Evolutionary conservation across 2,329 filamentous ascomycete species (phyloP), one percentile per base, ranked within the genome.

Genomic region (Scedosporium minutisporum): DNA sequence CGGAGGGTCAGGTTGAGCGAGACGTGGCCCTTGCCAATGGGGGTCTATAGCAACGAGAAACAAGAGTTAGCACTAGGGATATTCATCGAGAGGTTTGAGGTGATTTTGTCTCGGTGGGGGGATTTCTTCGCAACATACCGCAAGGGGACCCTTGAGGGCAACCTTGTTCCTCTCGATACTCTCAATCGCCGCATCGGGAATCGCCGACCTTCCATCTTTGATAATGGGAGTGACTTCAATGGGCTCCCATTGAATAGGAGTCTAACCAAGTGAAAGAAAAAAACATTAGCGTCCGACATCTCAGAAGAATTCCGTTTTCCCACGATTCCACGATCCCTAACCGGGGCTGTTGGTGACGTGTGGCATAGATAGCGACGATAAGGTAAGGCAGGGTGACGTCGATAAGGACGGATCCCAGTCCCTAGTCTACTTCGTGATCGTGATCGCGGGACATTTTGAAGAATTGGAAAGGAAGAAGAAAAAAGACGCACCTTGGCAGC

Each of bases 1-100:
- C 95, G 93, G 72, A 99, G 92, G 65, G 95, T 99, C 68, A 99
- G 83, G 85, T 99, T 99, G 70, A 99, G 90, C 64, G 95, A 97
- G 76, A 99, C 93, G 81, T 99, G 95, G 73, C 95, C 95, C 84
- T 97, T 99, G 78, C 96, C 95, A 72, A 99, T 87, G 67, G 95
- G 95, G 3, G 95, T 99, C 85, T 93, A 66, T 44, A 65, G 63
- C 57, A 42, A 51, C 58, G 61, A 62, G 65, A 65, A 57, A 55
- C 4, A 5, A 33, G 29, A 23, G n/a, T n/a, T 42, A 25, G 25
- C 25, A 21, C 23, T n/a, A 12, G 33, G 33, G 33, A 38, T 38
- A 12, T 38, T 38, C 33, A 38, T 14, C 1, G 10, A 12, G 10
- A 12, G 33, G 33, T 38, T 33, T 33, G 29, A 10, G 29, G 6